Evolutionary conservation across 768 basidiomycete genomes (phyloP).

Genomic region (Gloeostereum incarnatum): DNA sequence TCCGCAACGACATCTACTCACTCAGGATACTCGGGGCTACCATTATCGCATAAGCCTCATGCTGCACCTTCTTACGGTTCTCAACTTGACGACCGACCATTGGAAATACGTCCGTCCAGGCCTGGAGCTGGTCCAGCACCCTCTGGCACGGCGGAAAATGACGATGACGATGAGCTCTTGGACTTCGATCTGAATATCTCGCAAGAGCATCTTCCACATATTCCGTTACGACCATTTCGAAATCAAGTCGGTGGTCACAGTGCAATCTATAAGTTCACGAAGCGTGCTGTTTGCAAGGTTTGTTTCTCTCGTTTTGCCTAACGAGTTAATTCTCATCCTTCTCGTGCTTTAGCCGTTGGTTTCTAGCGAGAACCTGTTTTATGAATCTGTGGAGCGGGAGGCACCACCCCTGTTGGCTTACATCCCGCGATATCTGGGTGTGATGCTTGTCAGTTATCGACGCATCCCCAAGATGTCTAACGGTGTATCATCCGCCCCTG

Average conservation of each 20-base stretch:
- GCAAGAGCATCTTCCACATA: slow-evolving; percentile 67
- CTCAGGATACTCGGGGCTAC: slow-evolving; percentile 23
- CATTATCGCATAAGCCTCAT: slow-evolving; percentile 8
- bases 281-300: slow-evolving; percentile 97
- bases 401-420: slow-evolving; percentile 88
- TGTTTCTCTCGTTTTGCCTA: slow-evolving; percentile 17
- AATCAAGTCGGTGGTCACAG: slow-evolving; percentile 98
- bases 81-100: no score
- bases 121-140: no score
- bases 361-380: slow-evolving; percentile 94
- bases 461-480: slow-evolving; percentile 45
- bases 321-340: slow-evolving; percentile 8
- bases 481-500: slow-evolving; percentile 9
- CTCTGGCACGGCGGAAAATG: slow-evolving; percentile 11
- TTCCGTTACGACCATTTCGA: slow-evolving; percentile 90
- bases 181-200: slow-evolving; percentile 33
- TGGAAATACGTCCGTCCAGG: no score
- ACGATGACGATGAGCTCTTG: slow-evolving; percentile 18
- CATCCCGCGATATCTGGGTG: slow-evolving; percentile 96
- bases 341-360: slow-evolving; percentile 78
- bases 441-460: slow-evolving; percentile 96
- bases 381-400: slow-evolving; percentile 92
- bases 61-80: slow-evolving; percentile 5
- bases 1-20: slow-evolving; percentile 56
- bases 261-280: slow-evolving; percentile 96